Conservation (phyloP, 371 early-diverging fungal species). For the Mucor plumbeus region DNA sequence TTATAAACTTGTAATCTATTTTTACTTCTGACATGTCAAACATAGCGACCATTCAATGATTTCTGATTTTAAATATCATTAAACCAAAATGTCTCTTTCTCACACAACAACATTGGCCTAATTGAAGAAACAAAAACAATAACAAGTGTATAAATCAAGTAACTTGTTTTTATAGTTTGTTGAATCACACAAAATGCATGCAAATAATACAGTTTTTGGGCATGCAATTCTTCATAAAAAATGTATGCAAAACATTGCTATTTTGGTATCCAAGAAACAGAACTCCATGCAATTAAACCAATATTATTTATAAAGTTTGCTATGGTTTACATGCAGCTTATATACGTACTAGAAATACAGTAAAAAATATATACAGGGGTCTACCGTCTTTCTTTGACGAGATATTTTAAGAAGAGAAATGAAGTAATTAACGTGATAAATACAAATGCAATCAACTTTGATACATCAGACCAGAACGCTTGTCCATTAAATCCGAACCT, state of each 20-base stretch:
- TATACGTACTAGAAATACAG: neutral
- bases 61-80: neutral
- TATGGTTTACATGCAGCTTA: neutral
- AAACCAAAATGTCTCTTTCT: neutral
- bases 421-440: conserved; percentile 33
- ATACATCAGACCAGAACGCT: conserved; percentile 50
- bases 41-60: neutral
- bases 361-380: neutral
- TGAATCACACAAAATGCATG: neutral
- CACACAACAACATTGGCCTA: neutral
- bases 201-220: neutral
- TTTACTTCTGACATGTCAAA: neutral
- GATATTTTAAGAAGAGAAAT: conserved; percentile 47
- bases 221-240: neutral
- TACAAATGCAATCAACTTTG: conserved; percentile 33
- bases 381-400: conserved; percentile 52
- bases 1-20: neutral
- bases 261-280: neutral
- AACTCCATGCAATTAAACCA: neutral
- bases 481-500: conserved; percentile 56
- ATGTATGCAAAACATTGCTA: neutral
- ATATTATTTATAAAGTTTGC: neutral
- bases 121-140: neutral
- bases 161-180: neutral
- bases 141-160: neutral